These are phyloP conservation scores for Begonia masoniana DNA, from an alignment of 306 rosid species.

Conservation along the genomic window DNA sequence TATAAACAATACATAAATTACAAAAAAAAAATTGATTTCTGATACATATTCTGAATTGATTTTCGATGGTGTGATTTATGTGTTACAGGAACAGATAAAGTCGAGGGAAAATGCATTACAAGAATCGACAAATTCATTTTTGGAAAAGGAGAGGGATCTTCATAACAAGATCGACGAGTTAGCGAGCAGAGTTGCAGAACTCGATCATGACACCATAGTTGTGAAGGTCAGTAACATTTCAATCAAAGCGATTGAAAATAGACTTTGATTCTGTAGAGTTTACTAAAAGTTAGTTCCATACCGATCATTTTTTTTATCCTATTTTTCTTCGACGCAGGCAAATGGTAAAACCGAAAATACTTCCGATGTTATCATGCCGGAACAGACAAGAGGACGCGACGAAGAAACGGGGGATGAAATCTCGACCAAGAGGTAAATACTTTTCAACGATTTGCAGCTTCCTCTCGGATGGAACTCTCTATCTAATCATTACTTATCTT, in stretches of 20 bases:
- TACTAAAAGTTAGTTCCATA: too few relatives aligned
- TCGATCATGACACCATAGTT: conserved; percentile 27
- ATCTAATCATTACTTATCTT: background rate
- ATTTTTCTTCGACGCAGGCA: too few relatives aligned
- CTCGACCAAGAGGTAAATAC: conserved; percentile 31
- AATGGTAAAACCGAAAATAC: background rate
- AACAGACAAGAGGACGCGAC: conserved; percentile 6
- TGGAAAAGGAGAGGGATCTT: conserved; percentile 67
- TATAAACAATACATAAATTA: too few relatives aligned
- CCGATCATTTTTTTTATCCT: too few relatives aligned
- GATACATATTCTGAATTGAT: too few relatives aligned
- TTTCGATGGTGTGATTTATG: background rate
- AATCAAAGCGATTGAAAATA: background rate
- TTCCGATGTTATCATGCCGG: conserved; percentile 10
- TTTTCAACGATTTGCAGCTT: background rate
- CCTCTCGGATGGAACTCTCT: too few relatives aligned
- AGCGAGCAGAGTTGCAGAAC: conserved; percentile 51
- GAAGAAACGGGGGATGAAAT: conserved; percentile 16
- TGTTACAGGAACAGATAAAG: conserved; percentile 47
- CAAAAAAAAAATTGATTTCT: too few relatives aligned
- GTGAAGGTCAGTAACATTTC: conserved; percentile 36
- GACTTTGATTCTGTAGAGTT: too few relatives aligned
- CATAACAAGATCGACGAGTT: conserved; percentile 58
- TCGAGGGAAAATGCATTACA: conserved; percentile 58
- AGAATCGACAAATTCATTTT: conserved; percentile 37